Evolutionary conservation across 345 rosid genomes (phyloP), one percentile per base, ranked within the genome.

Genomic region (Lenwebbia sp.): DNA sequence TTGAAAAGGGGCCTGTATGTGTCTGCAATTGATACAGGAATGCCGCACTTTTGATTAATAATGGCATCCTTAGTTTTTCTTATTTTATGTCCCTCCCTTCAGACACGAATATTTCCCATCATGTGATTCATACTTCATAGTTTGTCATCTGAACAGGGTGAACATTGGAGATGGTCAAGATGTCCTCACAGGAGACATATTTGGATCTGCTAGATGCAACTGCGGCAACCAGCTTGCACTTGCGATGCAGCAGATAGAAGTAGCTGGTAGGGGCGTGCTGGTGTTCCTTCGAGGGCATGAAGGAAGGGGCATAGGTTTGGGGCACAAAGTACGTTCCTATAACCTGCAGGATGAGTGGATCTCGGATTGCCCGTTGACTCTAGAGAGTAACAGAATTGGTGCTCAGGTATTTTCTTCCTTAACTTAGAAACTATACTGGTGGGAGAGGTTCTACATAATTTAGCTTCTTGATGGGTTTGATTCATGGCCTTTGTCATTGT

Each of bases 391-490:
- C n/a, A n/a, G n/a, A 6, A 44, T 44, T 44, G 47, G 47, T 49
- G 99, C 98, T 70, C 96, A 95, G 99, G 98, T 96, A 93, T 26
- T 23, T n/a, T 84, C 51, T 19, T n/a, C 10, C 52, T 50, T 50
- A 50, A 50, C 13, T 50, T 4, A 50, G 13, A 50, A 50, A 50
- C 52, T 50, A 50, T 10, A 10, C 52, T 10, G 13, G 0, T 50
- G 52, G 13, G 12, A 50, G 52, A 50, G 52, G 3, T 50, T 0
- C 52, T 50, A 4, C 52, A 12, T 50, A 50, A 2, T 50, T 50
- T 50, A 50, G 52, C 52, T 50, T 50, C 52, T 50, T 3, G 4
- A 50, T 50, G 52, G 13, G 52, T 13, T 10, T 6, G 47, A 41
- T 41, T 41, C 7, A 41, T 41, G 47, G 47, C 13, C 52, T 10